These are phyloP conservation scores for Peterozyma toletana DNA, from an alignment of 805 yeast genomes.

Conservation along the genomic window DNA sequence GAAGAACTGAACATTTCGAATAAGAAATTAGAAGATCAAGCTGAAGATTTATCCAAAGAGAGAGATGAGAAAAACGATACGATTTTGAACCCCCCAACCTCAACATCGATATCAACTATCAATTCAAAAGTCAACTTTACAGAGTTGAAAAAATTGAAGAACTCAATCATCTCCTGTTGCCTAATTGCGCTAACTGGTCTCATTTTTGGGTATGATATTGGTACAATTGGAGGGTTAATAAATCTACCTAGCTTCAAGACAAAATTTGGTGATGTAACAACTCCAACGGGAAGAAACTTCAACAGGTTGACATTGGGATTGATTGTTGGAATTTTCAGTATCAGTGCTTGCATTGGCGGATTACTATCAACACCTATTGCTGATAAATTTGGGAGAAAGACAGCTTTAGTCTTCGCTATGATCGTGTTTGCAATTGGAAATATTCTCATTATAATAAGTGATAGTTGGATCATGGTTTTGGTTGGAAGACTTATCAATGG, in stretches of 20 bases:
- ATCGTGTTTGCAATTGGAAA: constrained; percentile 15
- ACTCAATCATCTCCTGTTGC: constrained; percentile 14
- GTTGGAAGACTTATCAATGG: constrained; percentile 24
- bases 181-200: constrained; percentile 24
- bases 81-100: too few relatives aligned
- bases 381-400: constrained; percentile 17
- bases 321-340: constrained; percentile 19
- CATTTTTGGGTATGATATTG: constrained; percentile 28
- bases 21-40: background rate
- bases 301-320: constrained; percentile 20
- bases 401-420: constrained; percentile 15
- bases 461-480: constrained; percentile 17
- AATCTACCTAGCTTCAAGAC: constrained; percentile 19
- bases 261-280: constrained; percentile 16
- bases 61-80: too few relatives aligned
- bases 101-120: background rate
- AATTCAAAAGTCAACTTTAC: constrained; percentile 2
- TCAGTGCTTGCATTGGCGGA: constrained; percentile 26
- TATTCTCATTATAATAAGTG: constrained; percentile 8
- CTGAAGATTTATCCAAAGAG: too few relatives aligned
- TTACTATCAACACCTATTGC: constrained; percentile 16
- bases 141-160: constrained; percentile 6
- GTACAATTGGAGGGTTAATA: constrained; percentile 26
- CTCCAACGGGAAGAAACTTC: constrained; percentile 7
- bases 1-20: background rate